Evolutionary conservation across 768 basidiomycete genomes (phyloP), one percentile per base, ranked within the genome.

Genomic region (Tremella fuciformis): DNA sequence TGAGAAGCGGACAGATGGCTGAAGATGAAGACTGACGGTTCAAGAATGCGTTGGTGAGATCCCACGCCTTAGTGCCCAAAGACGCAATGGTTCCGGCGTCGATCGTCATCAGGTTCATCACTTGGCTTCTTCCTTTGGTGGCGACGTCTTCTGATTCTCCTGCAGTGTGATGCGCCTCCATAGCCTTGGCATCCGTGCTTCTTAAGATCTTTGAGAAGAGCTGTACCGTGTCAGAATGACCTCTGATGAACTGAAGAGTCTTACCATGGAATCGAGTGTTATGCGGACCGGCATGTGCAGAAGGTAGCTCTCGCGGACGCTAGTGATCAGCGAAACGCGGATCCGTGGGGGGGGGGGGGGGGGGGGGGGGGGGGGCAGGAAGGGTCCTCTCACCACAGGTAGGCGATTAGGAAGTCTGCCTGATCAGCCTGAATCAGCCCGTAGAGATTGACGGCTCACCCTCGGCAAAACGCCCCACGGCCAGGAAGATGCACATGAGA

Each of bases 141-240:
- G 56, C 40, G 6, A 19, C 18, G n/a, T 59, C 56, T 13, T 55
- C 53, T 7, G 69, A 60, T 13, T 62, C 58, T 24, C 54, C 59
- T 1, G 47, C 40, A 19, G 64, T 48, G 15, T 66, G 51, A 19
- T 72, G 64, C 1, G 71, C 64, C 48, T 75, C 71, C 49, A 69
- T 62, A 2, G 65, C 56, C 51, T 73, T 66, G 44, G 62, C 66
- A 42, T 75, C 74, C 1, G 67, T 63, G 4, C 64, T 61, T 7
- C 59, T 57, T 0, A 75, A 61, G 53, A 73, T 73, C 41, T 75
- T 75, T 24, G 57, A 37, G 50, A 73, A 71, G 19, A 75, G 63
- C 69, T 72, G 13, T 8, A 50, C 24, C 34, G 22, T 15, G 34
- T 40, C 39, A 48, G 53, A n/a, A 13, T 47, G 22, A n/a, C 13